Conservation (phyloP, 2,329 filamentous ascomycete species). For the Arthrobotrys entomopaga region DNA sequence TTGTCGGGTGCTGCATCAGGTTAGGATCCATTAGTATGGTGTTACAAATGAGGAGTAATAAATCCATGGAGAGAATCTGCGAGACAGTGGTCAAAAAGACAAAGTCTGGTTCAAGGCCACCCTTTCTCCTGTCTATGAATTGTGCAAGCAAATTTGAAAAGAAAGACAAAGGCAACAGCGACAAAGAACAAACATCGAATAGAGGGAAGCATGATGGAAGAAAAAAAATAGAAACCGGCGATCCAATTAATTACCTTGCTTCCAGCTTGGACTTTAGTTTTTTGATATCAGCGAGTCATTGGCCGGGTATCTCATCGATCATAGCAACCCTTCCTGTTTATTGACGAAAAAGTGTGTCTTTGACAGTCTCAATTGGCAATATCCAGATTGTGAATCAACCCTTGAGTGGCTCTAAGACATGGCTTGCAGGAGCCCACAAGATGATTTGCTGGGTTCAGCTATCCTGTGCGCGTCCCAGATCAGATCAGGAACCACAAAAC, state of each 20-base stretch:
- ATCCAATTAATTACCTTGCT: conserved; percentile 34
- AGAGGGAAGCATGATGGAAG: conserved; percentile 24
- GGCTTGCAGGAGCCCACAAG: conserved; percentile 51
- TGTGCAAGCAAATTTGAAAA: conserved; percentile 33
- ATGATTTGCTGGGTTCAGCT: conserved; percentile 48
- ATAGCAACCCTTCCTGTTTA: conserved; percentile 43
- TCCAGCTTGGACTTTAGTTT: conserved; percentile 20
- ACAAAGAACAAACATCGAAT: conserved; percentile 21
- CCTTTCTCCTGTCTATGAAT: conserved; percentile 23
- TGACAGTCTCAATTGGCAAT: conserved; percentile 47
- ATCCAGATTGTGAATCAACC: conserved; percentile 49
- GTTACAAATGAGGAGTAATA: conserved; percentile 47
- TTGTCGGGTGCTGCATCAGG: conserved; percentile 45
- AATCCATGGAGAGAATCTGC: conserved; percentile 49
- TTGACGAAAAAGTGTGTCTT: conserved; percentile 26
- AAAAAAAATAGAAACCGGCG: conserved; percentile 27
- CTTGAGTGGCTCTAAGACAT: conserved; percentile 55
- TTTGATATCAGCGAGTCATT: conserved; percentile 49
- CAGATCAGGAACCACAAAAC: conserved; percentile 53
- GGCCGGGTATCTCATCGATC: conserved; percentile 33
- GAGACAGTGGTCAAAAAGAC: conserved; percentile 44
- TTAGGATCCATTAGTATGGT: conserved; percentile 50
- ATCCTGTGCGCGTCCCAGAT: conserved; percentile 44
- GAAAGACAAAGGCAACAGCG: conserved; percentile 4
- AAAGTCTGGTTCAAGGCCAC: conserved; percentile 46